A percentile compares a stretch with the other conserved stretches of the same genome.
These are phyloP conservation scores for Colletotrichum sp. DNA, from an alignment of 2,329 filamentous ascomycete genomes.

Conservation along the genomic window DNA sequence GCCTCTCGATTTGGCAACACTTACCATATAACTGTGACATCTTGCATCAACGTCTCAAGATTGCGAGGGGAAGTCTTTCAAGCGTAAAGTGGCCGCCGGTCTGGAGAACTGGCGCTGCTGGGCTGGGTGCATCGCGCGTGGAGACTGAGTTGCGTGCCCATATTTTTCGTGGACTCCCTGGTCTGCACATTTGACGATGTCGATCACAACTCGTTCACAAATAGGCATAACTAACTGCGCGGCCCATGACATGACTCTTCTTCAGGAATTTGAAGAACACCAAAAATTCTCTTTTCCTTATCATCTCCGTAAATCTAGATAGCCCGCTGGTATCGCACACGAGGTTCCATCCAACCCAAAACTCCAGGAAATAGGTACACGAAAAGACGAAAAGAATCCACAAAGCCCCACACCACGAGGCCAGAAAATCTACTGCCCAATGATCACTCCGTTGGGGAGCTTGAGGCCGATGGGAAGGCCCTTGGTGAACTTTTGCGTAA, in stretches of 20 bases:
- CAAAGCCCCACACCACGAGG: background rate
- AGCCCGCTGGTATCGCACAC: background rate
- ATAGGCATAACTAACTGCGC: background rate
- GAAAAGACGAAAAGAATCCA: background rate
- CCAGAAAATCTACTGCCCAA: conserved; percentile 10
- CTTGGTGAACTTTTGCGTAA: conserved; percentile 40
- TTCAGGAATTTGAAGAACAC: background rate
- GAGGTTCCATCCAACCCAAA: background rate
- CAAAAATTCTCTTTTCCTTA: background rate
- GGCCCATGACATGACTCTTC: background rate
- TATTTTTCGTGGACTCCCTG: background rate
- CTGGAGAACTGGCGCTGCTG: background rate
- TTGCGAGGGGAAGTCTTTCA: background rate
- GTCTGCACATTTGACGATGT: background rate
- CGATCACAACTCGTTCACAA: background rate
- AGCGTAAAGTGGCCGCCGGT: background rate
- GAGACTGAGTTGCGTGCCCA: background rate
- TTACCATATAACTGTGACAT: background rate
- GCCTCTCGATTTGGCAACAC: background rate
- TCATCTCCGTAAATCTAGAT: background rate
- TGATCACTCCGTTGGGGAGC: conserved; percentile 53
- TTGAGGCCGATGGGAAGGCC: conserved; percentile 53
- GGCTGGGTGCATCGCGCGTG: background rate
- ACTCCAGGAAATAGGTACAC: background rate
- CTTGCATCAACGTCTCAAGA: background rate